Base-by-base conservation (phyloP, 352 stramenopile species). In the Elongisporangium undulatum region DNA sequence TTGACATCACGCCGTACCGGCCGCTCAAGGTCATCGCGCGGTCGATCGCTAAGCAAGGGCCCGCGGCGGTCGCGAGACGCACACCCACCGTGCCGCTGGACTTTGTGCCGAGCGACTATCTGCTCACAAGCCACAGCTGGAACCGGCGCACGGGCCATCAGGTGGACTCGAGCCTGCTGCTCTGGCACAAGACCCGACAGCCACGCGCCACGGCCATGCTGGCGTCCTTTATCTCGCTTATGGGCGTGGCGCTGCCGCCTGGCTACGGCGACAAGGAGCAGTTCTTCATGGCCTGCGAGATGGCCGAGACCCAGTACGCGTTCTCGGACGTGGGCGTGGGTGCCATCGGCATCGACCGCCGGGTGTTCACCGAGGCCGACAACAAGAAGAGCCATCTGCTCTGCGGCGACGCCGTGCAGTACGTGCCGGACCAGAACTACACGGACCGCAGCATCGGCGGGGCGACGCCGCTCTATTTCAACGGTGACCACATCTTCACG, bases 261-360 rank as follows among this genome's bases (percentile, higher is more conserved):
- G 74, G 63, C 16, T 86, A 86, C 51, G 76, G 76, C 3, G 76
- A 82, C 63, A 86, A 83, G 55, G 76, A 86, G 61, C 56, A 77
- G 15, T 83, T 74, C 68, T 86, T 75, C 61, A 26, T 80, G 2
- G 71, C 71, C 1, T 82, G 71, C 29, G 74, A 86, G 57, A 58
- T 86, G 3, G 74, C 74, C 7, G 76, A 86, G 66, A 79, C 76
- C 21, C 19, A 41, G 20, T 86, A 83, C 54, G 55, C 64, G 8
- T 79, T 86, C 52, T 83, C 76, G 1, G 67, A 76, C 45, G 66
- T 64, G 53, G 69, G 55, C 39, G 61, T 74, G 23, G 61, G 72
- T n/a, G 26, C 63, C 21, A 39, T 77, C 7, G 72, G 72, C 49
- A 26, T 22, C 19, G 49, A 53, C 15, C 29, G 29, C 4, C 29